Conservation (phyloP, 2,329 filamentous ascomycete genomes). For the Polychaeton citri region DNA sequence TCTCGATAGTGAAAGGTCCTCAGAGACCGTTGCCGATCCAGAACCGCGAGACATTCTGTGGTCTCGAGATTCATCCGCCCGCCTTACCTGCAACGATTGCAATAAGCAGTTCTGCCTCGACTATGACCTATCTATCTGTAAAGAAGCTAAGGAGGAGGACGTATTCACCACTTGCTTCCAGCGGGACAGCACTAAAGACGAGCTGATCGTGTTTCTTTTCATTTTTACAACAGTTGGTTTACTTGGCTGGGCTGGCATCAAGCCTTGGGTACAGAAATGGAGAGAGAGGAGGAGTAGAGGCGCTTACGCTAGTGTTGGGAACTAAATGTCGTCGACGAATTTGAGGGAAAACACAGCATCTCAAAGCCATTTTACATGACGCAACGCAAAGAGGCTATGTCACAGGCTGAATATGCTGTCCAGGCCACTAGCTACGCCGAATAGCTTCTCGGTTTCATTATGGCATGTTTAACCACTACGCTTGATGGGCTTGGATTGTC, state of each 20-base stretch:
- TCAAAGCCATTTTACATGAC: too few species aligned
- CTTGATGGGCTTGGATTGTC: too few species aligned
- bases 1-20: slow-evolving; percentile 34
- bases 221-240: slow-evolving; percentile 49
- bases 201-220: slow-evolving; percentile 53
- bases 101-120: slow-evolving; percentile 53
- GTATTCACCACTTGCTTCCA: slow-evolving; percentile 56
- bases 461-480: too few species aligned
- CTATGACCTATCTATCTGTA: slow-evolving; percentile 49
- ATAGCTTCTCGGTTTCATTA: too few species aligned
- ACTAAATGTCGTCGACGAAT: too few species aligned
- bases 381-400: too few species aligned
- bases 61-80: slow-evolving; percentile 3
- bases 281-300: slow-evolving; percentile 31
- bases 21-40: slow-evolving; percentile 8
- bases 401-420: too few species aligned
- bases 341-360: too few species aligned
- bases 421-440: too few species aligned
- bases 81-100: slow-evolving; percentile 48
- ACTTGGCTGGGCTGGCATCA: slow-evolving; percentile 45
- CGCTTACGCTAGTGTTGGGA: neutral
- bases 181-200: slow-evolving; percentile 53
- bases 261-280: slow-evolving; percentile 46
- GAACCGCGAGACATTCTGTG: slow-evolving; percentile 3
- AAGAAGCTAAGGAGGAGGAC: slow-evolving; percentile 51